Evolutionary conservation across 2,329 filamentous ascomycete genomes (phyloP).

Genomic region (Pseudogymnoascus pannorum): DNA sequence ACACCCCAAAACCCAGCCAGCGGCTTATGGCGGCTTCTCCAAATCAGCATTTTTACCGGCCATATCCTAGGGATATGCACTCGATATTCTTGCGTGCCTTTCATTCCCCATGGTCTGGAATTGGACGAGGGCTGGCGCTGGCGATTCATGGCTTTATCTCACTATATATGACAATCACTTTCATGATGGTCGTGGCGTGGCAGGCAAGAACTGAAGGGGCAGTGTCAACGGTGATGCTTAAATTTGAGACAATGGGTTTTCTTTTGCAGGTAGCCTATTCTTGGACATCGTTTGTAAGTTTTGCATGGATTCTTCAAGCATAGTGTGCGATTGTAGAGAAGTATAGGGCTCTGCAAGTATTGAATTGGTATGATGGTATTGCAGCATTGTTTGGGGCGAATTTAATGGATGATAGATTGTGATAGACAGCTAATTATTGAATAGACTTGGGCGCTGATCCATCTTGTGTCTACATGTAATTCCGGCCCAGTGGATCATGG

Average conservation of each 20-base stretch:
- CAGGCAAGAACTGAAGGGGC: constrained; percentile 18
- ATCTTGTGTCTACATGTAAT: constrained; percentile 27
- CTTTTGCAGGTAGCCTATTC: constrained; percentile 26
- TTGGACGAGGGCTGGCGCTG: constrained; percentile 25
- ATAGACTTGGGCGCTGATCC: constrained; percentile 29
- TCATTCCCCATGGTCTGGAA: constrained; percentile 28
- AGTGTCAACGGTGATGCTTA: constrained; percentile 19
- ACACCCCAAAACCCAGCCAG: neutral
- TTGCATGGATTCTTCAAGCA: no score
- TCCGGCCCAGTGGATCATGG: neutral
- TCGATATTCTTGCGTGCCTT: constrained; percentile 30
- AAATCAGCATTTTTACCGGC: neutral
- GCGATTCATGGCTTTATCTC: constrained; percentile 21
- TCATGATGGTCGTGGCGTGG: constrained; percentile 21
- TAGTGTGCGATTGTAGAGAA: neutral
- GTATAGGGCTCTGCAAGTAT: neutral
- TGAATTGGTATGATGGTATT: neutral
- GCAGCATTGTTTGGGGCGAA: neutral
- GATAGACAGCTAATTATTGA: neutral
- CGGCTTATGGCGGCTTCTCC: constrained; percentile 10
- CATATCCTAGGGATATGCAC: constrained; percentile 15
- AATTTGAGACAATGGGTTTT: constrained; percentile 26
- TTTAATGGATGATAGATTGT: neutral
- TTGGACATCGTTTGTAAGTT: constrained; percentile 26
- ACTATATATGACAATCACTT: constrained; percentile 20